Percentiles rank a stretch among this genome's conserved stretches.
Conservation (phyloP, 768 basidiomycete species). For the Tulasnella sp. region DNA sequence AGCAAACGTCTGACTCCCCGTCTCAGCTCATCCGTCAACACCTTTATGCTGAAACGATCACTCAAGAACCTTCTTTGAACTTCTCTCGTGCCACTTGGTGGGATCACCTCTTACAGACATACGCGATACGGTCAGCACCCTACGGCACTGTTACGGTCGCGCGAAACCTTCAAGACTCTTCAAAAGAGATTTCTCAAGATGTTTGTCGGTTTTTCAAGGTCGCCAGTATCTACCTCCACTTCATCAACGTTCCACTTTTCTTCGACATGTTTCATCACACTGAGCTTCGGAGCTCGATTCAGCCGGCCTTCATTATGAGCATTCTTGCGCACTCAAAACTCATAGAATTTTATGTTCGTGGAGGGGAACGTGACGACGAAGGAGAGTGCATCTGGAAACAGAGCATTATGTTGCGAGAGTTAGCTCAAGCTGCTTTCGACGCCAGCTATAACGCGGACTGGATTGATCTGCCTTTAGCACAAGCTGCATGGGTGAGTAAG, state of each 20-base stretch:
- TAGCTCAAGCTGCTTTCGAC: conserved; percentile 14
- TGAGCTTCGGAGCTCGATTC: conserved; percentile 1
- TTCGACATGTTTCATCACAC: conserved; percentile 13
- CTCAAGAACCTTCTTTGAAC: conserved; percentile 2
- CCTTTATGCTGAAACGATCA: background rate
- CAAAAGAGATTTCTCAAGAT: background rate
- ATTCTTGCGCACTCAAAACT: conserved; percentile 14
- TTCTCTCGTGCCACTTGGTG: conserved; percentile 18
- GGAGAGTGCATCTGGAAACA: conserved; percentile 1
- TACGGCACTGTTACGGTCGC: background rate
- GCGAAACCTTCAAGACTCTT: background rate
- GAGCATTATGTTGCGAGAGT: conserved; percentile 4
- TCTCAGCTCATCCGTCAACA: no score
- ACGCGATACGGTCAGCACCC: background rate
- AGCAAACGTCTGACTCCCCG: no score
- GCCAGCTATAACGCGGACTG: conserved; percentile 15
- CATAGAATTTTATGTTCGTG: conserved; percentile 7
- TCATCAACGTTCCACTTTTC: conserved; percentile 18
- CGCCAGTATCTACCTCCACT: conserved; percentile 14
- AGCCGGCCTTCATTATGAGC: conserved; percentile 14
- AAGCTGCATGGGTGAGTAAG: conserved; percentile 15
- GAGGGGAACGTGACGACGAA: conserved; percentile 1
- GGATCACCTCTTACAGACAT: conserved; percentile 10
- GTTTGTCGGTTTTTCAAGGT: conserved; percentile 3
- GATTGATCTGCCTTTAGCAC: conserved; percentile 11